Evolutionary conservation across 768 basidiomycete species (phyloP).

Genomic region (Pleurotus tuoliensis): DNA sequence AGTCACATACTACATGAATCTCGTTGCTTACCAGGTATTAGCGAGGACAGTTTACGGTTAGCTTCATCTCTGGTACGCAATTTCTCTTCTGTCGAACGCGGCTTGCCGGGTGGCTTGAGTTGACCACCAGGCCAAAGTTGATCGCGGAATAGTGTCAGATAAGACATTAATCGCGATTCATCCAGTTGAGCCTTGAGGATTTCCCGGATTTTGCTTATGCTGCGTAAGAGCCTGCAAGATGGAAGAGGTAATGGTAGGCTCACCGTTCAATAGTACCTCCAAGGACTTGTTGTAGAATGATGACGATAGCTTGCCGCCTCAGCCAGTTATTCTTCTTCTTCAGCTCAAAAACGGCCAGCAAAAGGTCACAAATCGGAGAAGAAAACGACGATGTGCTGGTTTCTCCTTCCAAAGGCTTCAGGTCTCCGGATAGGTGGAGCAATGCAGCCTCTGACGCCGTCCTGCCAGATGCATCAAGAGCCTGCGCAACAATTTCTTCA

Average conservation of each 20-base stretch:
- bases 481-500: slow-evolving; percentile 81
- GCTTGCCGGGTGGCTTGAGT: slow-evolving; percentile 50
- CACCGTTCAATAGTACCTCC: slow-evolving; percentile 96
- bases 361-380: slow-evolving; percentile 89
- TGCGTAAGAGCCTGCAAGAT: slow-evolving; percentile 5
- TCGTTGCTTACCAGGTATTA: slow-evolving; percentile 74
- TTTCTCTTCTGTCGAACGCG: slow-evolving; percentile 83
- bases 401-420: slow-evolving; percentile 83
- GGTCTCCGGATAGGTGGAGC: slow-evolving; percentile 68
- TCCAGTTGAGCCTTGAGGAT: slow-evolving; percentile 60
- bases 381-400: slow-evolving; percentile 88
- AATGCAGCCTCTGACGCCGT: slow-evolving; percentile 63
- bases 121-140: slow-evolving; percentile 85
- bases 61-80: slow-evolving; percentile 79
- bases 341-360: slow-evolving; percentile 91
- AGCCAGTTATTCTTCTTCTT: slow-evolving; percentile 98
- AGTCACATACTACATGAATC: not conserved
- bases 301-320: slow-evolving; percentile 90
- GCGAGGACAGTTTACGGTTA: slow-evolving; percentile 81
- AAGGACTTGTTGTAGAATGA: slow-evolving; percentile 92
- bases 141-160: slow-evolving; percentile 66
- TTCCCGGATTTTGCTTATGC: slow-evolving; percentile 80
- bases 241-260: slow-evolving; percentile 16
- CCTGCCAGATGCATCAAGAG: slow-evolving; percentile 68
- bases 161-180: slow-evolving; percentile 65